Percentiles rank a stretch among this genome's conserved stretches.
phyloP scores from a whole-genome alignment of 2,329 filamentous ascomycete genomes.

The Pseudogymnoascus sp. region DNA sequence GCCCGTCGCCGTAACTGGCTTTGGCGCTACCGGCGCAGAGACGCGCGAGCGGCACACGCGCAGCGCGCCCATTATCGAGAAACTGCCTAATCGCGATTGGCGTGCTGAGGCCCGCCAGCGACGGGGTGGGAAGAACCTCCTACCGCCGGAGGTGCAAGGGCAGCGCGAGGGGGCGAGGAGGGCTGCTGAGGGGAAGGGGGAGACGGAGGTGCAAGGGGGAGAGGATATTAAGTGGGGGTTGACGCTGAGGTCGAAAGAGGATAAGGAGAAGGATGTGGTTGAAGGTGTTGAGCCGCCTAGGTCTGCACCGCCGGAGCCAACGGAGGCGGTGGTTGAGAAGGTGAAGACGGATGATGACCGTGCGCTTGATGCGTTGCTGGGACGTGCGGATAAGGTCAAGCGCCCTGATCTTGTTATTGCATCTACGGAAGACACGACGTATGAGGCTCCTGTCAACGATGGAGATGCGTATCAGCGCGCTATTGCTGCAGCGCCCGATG shows the following conservation, averaged over 20 bases:
- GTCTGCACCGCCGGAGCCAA: slow-evolving; percentile 11
- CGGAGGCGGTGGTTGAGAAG: slow-evolving; percentile 20
- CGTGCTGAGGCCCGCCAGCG: slow-evolving; percentile 43
- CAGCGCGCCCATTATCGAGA: slow-evolving; percentile 47
- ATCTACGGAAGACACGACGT: slow-evolving; percentile 19
- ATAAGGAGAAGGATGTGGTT: slow-evolving; percentile 13
- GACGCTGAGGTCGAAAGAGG: slow-evolving; percentile 15
- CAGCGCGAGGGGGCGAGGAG: slow-evolving; percentile 36
- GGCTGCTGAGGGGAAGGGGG: slow-evolving; percentile 24
- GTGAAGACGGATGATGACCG: slow-evolving; percentile 49
- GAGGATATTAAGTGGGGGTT: slow-evolving; percentile 15
- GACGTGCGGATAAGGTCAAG: slow-evolving; percentile 40
- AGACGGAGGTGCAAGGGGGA: slow-evolving; percentile 25
- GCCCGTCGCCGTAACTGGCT: background rate
- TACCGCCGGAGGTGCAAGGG: slow-evolving; percentile 47
- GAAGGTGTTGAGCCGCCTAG: slow-evolving; percentile 13
- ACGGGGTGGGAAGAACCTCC: slow-evolving; percentile 43
- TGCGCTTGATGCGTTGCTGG: slow-evolving; percentile 60
- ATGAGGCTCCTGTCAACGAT: slow-evolving; percentile 39
- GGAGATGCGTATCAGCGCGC: slow-evolving; percentile 63
- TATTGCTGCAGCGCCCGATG: slow-evolving; percentile 62
- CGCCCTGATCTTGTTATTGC: slow-evolving; percentile 45
- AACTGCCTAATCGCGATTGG: slow-evolving; percentile 55
- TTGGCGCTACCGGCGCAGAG: background rate
- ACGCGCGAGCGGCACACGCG: background rate